phyloP scores from a whole-genome alignment of 208 protist species.

The Tritrichomonas musculus region DNA sequence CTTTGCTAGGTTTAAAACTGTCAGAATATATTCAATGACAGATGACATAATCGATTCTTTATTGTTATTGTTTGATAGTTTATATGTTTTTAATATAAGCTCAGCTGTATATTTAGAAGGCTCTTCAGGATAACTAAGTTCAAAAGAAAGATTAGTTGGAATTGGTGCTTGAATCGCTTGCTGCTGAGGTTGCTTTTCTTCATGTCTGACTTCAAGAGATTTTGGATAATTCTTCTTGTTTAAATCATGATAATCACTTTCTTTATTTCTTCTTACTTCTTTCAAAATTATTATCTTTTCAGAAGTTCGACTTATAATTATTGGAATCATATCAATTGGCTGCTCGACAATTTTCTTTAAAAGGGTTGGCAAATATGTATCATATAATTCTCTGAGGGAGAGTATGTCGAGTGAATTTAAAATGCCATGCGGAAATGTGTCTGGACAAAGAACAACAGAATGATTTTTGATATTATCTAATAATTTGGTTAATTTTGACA shows the following conservation, averaged over 20 bases:
- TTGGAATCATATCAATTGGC: background rate
- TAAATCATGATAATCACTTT: background rate
- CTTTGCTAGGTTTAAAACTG: background rate
- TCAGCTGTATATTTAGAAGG: background rate
- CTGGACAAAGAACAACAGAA: background rate
- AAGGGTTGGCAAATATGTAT: background rate
- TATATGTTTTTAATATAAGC: background rate
- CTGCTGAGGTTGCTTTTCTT: background rate
- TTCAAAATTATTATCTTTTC: background rate
- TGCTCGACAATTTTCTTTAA: background rate
- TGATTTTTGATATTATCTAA: background rate
- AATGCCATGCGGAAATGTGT: background rate
- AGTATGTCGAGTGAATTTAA: background rate
- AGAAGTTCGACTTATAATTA: background rate
- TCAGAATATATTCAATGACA: background rate
- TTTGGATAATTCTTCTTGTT: background rate
- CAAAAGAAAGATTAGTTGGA: background rate
- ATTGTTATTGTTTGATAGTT: background rate
- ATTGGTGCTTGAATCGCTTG: no score
- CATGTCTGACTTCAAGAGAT: background rate
- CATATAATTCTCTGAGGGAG: background rate
- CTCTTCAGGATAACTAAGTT: background rate
- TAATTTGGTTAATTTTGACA: background rate
- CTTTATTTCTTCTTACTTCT: background rate
- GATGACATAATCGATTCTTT: background rate